Percentiles rank a stretch among this genome's conserved stretches.
Evolutionary conservation across 2,329 filamentous ascomycete genomes (phyloP).

Genomic region (Trichoderma oligosporum): DNA sequence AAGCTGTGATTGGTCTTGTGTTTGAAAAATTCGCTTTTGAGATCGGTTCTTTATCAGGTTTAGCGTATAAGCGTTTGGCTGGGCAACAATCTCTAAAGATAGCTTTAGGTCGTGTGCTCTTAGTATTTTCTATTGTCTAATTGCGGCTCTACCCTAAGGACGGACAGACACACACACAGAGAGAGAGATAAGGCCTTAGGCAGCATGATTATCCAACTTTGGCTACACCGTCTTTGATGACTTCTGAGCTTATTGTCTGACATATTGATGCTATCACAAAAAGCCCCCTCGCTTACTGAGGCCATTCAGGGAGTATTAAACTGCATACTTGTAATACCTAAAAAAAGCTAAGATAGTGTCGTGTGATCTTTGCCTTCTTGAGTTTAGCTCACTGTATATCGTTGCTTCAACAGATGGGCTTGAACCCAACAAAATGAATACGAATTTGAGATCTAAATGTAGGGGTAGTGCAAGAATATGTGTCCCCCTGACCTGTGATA

Average conservation of each 20-base stretch:
- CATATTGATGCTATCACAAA: too few relatives aligned
- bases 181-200: too few relatives aligned
- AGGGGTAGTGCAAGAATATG: neutral
- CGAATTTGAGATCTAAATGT: neutral
- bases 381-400: neutral
- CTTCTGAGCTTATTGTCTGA: too few relatives aligned
- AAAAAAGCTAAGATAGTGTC: neutral
- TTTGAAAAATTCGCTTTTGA: neutral
- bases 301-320: too few relatives aligned
- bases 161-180: too few relatives aligned
- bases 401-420: neutral
- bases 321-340: too few relatives aligned
- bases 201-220: too few relatives aligned
- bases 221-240: too few relatives aligned
- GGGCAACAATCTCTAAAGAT: neutral
- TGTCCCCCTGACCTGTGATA: constrained; percentile 10
- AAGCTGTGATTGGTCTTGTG: constrained; percentile 4
- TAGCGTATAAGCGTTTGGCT: neutral
- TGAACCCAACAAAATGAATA: constrained; percentile 11
- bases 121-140: neutral
- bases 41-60: constrained; percentile 7
- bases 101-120: constrained; percentile 12
- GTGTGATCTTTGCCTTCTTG: neutral
- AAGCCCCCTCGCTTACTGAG: too few relatives aligned
- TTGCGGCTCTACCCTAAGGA: too few relatives aligned